Base-by-base conservation (phyloP, 768 basidiomycete genomes). In the Lepiota brunneoincarnata region DNA sequence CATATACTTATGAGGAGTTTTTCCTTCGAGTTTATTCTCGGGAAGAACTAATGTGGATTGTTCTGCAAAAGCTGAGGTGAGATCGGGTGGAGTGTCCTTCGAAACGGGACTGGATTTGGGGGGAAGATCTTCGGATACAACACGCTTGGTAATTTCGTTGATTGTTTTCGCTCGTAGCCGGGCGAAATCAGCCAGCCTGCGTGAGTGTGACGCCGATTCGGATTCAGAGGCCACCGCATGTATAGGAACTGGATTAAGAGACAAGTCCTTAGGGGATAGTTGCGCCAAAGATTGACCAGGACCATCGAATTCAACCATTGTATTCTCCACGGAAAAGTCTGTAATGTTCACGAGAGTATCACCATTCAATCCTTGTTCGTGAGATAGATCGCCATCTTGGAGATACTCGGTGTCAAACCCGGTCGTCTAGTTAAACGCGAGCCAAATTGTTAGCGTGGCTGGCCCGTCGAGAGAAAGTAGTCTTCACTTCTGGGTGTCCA, bases 1-100 rank as follows among this genome's bases (percentile, higher is more conserved):
- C 68, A 92, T 72, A 61, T 91, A 92, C 23, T 75, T 77, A 64
- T 91, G 88, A 15, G 63, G 41, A 17, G 62, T 64, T 11, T 55
- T 48, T n/a, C 78, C 73, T 31, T 59, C 55, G 11, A 48, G 45
- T 66, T 69, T 62, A 12, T 59, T 46, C 4, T 66, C 57, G 6
- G 78, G 76, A 38, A 79, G 64, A 36, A 63, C 63, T 24, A 85
- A 63, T 14, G 84, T 84, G 55, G 73, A 71, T 35, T 61, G 54
- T 47, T 76, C 75, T 46, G 72, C 68, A 14, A 84, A 57, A 31
- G 35, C 48, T 14, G 4, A 26, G 34, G 38, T 34, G 23, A 41
- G 21, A 15, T 54, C 75, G 31, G 65, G 60, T 9, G 81, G 80
- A 17, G 71, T 59, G 42, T 31, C 61, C 14, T 58, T 64, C 43